Percentiles rank a stretch among this genome's conserved stretches.
Conservation (phyloP, 169 alveolate species). For the Theileria sp. region DNA sequence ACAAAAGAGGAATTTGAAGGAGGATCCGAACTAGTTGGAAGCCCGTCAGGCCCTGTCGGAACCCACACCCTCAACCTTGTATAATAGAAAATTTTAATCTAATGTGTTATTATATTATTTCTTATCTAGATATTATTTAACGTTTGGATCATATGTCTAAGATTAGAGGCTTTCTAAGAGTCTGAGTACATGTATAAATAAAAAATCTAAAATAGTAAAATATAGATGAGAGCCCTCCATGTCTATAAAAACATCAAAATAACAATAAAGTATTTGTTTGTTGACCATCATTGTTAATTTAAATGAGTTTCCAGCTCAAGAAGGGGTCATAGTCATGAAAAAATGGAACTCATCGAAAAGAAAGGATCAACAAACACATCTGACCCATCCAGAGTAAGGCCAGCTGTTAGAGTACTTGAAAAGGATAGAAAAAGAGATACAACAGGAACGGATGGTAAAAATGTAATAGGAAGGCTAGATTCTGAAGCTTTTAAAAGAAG, state of each 20-base stretch:
- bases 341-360: neutral
- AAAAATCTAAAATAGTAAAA: no score
- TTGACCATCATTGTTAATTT: neutral
- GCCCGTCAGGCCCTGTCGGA: neutral
- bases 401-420: neutral
- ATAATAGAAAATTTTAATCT: neutral
- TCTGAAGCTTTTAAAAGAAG: conserved; percentile 51
- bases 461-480: conserved; percentile 41
- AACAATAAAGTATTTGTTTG: neutral
- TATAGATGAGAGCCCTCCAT: neutral
- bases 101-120: neutral
- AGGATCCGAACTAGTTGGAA: neutral
- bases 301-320: neutral
- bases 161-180: neutral
- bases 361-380: neutral
- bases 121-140: no score
- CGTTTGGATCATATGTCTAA: neutral
- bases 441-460: neutral
- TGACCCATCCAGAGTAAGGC: conserved; percentile 19
- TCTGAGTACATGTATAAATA: neutral
- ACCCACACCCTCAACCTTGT: neutral
- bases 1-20: neutral
- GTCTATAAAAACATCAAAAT: neutral
- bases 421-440: conserved; percentile 23
- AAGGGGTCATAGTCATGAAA: neutral